Evolutionary conservation across 495 filamentous ascomycete genomes (phyloP), one percentile per base, ranked within the genome.

Genomic region (Astrothelium subdiscretum): DNA sequence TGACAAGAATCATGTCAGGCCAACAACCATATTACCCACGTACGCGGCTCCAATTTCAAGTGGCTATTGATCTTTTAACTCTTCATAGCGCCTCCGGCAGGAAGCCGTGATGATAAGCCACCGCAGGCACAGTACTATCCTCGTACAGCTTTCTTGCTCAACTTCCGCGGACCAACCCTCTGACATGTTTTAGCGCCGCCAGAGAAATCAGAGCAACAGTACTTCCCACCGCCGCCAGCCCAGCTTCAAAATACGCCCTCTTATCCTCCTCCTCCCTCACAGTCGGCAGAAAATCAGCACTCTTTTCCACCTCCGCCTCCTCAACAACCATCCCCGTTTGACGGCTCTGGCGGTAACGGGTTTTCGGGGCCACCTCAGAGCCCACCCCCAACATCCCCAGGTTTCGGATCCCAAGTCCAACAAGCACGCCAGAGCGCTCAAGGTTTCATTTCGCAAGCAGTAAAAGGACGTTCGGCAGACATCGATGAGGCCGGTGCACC

Each of bases 401-500:
- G 48, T 24, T 54, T 54, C 48, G 48, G 48, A 5, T 54, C 48
- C 22, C 48, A 26, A 29, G 6, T 54, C 24, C 48, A 54, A 26
- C 48, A 54, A 29, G 24, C 20, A 26, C 48, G 48, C 24, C 48
- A 54, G 15, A 54, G 29, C 24, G 29, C 48, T 1, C 48, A 54
- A 20, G 29, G 48, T 24, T 54, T 54, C 24, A 54, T 54, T 15
- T 54, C 48, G 5, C 48, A 54, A 54, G 24, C 48, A 20, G 24
- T 20, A 2, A 54, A 54, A 54, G 48, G 48, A 11, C 48, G 48
- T 8, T 27, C 12, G 8, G 48, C 48, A 29, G 48, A 54, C 29
- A 29, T 54, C 22, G 48, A 54, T 20, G 48, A 54, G 6, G 48
- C 20, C 40, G 83, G 82, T 2, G 78, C 83, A 15, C 81, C 80